phyloP scores from a whole-genome alignment of 2,329 filamentous ascomycete genomes.

The Colletotrichum karsti region DNA sequence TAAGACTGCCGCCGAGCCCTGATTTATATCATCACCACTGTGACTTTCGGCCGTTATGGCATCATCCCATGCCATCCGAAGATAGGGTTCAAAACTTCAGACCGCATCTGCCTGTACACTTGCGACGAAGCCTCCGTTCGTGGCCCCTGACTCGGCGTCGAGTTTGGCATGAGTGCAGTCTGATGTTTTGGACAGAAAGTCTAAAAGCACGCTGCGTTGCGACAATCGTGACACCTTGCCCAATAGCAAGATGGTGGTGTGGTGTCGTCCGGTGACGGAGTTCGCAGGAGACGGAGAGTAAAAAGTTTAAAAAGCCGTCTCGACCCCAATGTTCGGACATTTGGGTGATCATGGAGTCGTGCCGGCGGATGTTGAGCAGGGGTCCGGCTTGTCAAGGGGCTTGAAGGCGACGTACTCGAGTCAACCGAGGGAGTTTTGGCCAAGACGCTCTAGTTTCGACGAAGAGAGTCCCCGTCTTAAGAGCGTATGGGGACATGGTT shows the following conservation, averaged over 20 bases:
- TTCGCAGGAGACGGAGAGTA: conserved; percentile 4
- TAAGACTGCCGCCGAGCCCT: not conserved
- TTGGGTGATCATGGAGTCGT: not conserved
- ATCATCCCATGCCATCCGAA: conserved; percentile 9
- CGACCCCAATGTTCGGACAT: not conserved
- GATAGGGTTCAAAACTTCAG: conserved; percentile 20
- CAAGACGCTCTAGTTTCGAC: conserved; percentile 24
- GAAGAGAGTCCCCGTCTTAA: conserved; percentile 3
- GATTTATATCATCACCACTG: not conserved
- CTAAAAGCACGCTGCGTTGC: not conserved
- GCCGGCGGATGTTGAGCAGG: not conserved
- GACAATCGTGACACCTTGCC: conserved; percentile 7
- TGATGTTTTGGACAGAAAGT: not conserved
- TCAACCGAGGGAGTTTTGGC: conserved; percentile 9
- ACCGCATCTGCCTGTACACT: conserved; percentile 8
- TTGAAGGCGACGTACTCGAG: not conserved
- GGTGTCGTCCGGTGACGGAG: not conserved
- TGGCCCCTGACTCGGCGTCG: not conserved
- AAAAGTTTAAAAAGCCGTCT: not conserved
- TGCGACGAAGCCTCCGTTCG: conserved; percentile 12
- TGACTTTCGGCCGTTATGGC: too few species aligned
- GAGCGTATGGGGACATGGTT: conserved; percentile 9
- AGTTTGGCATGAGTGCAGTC: not conserved
- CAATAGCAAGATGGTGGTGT: not conserved
- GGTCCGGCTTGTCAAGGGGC: conserved; percentile 1